A percentile compares a stretch with the other conserved stretches of the same genome.
Conservation (phyloP, 352 stramenopile species). For the Globisporangium canariense region DNA sequence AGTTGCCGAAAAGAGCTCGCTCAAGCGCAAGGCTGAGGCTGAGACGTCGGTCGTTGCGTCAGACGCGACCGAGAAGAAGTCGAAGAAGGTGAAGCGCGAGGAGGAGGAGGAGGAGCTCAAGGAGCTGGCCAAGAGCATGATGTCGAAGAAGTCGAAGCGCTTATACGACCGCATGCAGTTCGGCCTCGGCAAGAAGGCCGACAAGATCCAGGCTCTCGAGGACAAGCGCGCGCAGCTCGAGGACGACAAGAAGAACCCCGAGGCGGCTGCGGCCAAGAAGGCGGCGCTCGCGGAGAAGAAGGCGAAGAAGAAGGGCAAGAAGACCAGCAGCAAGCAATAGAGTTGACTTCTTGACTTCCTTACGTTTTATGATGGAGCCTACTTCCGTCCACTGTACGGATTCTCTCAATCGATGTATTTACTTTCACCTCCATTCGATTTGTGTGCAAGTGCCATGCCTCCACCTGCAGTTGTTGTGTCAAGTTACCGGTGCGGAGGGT, state of each 20-base stretch:
- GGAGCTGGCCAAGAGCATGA: conserved; percentile 89
- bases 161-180: conserved; percentile 92
- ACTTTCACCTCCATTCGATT: neutral
- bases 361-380: neutral
- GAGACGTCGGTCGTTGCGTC: neutral
- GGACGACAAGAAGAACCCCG: conserved; percentile 51
- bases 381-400: neutral
- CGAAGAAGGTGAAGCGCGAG: conserved; percentile 75
- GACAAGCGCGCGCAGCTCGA: conserved; percentile 74
- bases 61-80: conserved; percentile 45
- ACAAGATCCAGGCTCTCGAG: conserved; percentile 84
- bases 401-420: neutral
- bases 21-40: conserved; percentile 48
- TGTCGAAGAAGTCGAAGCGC: conserved; percentile 91
- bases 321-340: conserved; percentile 19
- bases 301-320: conserved; percentile 27
- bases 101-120: conserved; percentile 77
- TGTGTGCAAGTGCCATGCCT: too few relatives aligned
- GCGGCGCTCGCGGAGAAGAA: conserved; percentile 8
- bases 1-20: conserved; percentile 23
- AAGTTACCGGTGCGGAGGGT: too few relatives aligned
- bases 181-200: conserved; percentile 83
- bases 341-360: neutral
- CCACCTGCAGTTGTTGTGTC: too few relatives aligned
- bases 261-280: conserved; percentile 10